Conservation (phyloP, 345 rosid species). For the Citrus reticulata region DNA sequence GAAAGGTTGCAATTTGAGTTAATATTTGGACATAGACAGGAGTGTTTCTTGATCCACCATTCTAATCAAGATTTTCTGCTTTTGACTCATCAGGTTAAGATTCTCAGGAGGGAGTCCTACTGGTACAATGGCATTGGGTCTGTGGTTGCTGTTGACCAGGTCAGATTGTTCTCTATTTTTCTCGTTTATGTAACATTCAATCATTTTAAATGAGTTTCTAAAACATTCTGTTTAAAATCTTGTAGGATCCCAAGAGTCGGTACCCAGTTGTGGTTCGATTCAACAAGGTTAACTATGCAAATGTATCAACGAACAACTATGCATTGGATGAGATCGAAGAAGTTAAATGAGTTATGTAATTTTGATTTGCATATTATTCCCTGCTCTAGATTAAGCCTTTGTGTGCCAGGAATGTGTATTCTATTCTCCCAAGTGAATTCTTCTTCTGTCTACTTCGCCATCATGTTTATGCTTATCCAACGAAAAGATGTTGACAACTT, state of each 20-base stretch:
- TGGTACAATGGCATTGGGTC: constrained; percentile 83
- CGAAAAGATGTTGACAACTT: background rate
- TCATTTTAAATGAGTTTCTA: background rate
- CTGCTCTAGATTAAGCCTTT: constrained; percentile 24
- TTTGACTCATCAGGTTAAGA: constrained; percentile 59
- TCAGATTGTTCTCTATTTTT: constrained; percentile 33
- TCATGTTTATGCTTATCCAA: constrained; percentile 1
- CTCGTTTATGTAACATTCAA: background rate
- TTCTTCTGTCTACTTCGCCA: background rate
- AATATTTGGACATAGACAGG: background rate
- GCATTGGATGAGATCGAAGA: constrained; percentile 87
- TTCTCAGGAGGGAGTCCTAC: constrained; percentile 83
- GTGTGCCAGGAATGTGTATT: constrained; percentile 27
- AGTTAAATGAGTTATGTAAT: constrained; percentile 42
- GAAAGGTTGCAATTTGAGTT: background rate
- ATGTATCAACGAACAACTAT: constrained; percentile 92
- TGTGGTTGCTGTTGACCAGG: constrained; percentile 92
- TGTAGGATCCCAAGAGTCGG: constrained; percentile 73
- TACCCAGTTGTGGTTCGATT: constrained; percentile 96
- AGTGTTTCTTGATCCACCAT: background rate
- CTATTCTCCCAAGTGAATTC: constrained; percentile 17
- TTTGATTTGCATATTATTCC: constrained; percentile 16
- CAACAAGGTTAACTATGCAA: constrained; percentile 81
- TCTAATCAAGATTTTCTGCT: background rate
- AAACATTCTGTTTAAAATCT: background rate